These are phyloP conservation scores for Sporobolus alterniflorus DNA, from an alignment of 202 grass and related monocot species.

Conservation along the genomic window DNA sequence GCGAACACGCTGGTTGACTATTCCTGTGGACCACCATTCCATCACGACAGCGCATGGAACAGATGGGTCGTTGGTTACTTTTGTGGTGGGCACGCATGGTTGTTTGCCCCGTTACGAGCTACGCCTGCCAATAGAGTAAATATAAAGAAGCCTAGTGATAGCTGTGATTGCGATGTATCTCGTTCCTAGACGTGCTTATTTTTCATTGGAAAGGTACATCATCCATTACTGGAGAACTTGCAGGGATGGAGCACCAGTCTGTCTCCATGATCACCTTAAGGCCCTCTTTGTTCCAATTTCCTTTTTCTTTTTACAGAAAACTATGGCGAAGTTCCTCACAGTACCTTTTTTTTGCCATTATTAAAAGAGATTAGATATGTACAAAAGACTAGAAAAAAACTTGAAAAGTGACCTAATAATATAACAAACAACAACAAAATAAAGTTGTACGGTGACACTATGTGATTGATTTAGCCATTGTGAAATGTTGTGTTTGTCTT, in stretches of 20 bases:
- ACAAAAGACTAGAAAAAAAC: no score
- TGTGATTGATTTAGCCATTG: no score
- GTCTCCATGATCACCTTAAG: not conserved
- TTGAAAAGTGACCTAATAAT: no score
- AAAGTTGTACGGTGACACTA: no score
- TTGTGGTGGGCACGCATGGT: slow-evolving; percentile 6
- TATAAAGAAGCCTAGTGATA: not conserved
- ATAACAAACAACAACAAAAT: no score
- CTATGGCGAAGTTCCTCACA: no score
- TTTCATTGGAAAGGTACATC: not conserved
- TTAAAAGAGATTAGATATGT: no score
- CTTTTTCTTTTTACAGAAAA: no score
- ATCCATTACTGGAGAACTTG: not conserved
- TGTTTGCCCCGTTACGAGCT: not conserved
- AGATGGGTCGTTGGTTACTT: not conserved
- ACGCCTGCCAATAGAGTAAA: slow-evolving; percentile 8
- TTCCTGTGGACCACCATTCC: not conserved
- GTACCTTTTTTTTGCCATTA: no score
- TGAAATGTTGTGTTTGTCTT: no score
- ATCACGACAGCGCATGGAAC: slow-evolving; percentile 4
- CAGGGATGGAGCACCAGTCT: not conserved
- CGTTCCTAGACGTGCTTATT: not conserved
- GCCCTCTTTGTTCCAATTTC: not conserved
- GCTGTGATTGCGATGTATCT: not conserved
- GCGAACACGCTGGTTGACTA: not conserved